Percentiles rank a stretch among this genome's conserved stretches.
These are phyloP conservation scores for Hemisphaericaspora nanyangensis DNA, from an alignment of 805 yeast species.

Conservation along the genomic window DNA sequence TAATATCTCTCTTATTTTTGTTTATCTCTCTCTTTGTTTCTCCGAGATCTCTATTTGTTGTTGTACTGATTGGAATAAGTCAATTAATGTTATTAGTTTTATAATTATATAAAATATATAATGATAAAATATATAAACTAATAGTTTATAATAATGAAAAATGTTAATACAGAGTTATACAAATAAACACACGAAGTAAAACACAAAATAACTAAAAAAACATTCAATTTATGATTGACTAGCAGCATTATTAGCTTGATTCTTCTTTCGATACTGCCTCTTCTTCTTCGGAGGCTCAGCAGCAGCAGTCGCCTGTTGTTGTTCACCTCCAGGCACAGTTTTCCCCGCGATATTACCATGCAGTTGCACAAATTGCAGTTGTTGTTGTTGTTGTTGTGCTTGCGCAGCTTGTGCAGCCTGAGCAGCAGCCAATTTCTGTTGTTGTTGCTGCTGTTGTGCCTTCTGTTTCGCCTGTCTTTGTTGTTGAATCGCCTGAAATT, in stretches of 20 bases:
- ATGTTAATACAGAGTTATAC: slow-evolving; percentile 2
- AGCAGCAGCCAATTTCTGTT: slow-evolving; percentile 12
- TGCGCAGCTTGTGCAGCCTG: slow-evolving; percentile 6
- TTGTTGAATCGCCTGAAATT: slow-evolving; percentile 31
- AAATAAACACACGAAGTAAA: background rate
- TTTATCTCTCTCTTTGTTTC: no score
- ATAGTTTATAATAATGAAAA: no score
- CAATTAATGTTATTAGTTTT: no score
- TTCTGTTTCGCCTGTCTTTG: slow-evolving; percentile 11
- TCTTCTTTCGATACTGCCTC: slow-evolving; percentile 9
- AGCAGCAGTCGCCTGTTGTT: slow-evolving; percentile 7
- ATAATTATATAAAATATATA: no score
- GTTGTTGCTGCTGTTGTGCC: slow-evolving; percentile 11
- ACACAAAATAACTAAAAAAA: no score
- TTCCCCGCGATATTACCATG: slow-evolving; percentile 9
- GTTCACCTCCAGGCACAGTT: slow-evolving; percentile 8
- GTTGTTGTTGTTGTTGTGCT: slow-evolving; percentile 13
- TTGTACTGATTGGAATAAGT: no score
- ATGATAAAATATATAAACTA: no score
- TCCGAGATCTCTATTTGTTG: no score
- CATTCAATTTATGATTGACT: no score
- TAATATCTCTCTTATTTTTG: no score
- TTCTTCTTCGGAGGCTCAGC: slow-evolving; percentile 11
- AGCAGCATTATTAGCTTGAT: slow-evolving; percentile 3
- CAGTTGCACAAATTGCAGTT: slow-evolving; percentile 11